Evolutionary conservation across 2,329 filamentous ascomycete genomes (phyloP).

Genomic region (Xylaria sp.): DNA sequence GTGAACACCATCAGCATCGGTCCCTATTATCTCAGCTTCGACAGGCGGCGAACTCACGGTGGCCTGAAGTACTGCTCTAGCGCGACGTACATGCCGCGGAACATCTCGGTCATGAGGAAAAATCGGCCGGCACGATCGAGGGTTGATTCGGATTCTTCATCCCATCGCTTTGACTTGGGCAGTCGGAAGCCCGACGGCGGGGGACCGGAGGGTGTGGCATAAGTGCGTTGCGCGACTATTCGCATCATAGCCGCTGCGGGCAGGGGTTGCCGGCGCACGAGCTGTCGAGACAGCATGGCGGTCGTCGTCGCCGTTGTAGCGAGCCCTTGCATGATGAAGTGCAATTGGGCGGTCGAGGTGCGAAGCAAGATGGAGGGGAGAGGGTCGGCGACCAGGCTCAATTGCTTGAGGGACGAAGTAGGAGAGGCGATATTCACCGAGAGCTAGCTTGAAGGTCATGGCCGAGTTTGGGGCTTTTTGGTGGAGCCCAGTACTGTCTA

Average conservation of each 20-base stretch:
- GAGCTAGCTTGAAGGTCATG: conserved; percentile 44
- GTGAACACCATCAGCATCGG: conserved; percentile 31
- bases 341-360: conserved; percentile 41
- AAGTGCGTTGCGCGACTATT: conserved; percentile 54
- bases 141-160: conserved; percentile 79
- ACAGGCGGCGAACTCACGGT: conserved; percentile 74
- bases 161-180: conserved; percentile 78
- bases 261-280: conserved; percentile 47
- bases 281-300: conserved; percentile 49
- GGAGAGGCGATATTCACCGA: conserved; percentile 34
- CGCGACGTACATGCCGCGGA: conserved; percentile 96
- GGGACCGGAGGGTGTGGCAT: conserved; percentile 79
- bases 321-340: conserved; percentile 49
- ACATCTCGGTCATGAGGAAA: conserved; percentile 96
- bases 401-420: conserved; percentile 21
- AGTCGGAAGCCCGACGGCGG: conserved; percentile 85
- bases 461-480: conserved; percentile 43
- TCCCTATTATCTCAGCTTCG: background rate
- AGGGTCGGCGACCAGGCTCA: conserved; percentile 37
- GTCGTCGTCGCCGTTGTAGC: conserved; percentile 45
- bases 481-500: conserved; percentile 42
- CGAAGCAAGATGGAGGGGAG: conserved; percentile 27
- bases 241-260: conserved; percentile 42
- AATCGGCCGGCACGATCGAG: conserved; percentile 90
- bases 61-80: conserved; percentile 98